Evolutionary conservation across 1,284 basidiomycete genomes (phyloP).

Genomic region (Hemileia vastatrix): DNA sequence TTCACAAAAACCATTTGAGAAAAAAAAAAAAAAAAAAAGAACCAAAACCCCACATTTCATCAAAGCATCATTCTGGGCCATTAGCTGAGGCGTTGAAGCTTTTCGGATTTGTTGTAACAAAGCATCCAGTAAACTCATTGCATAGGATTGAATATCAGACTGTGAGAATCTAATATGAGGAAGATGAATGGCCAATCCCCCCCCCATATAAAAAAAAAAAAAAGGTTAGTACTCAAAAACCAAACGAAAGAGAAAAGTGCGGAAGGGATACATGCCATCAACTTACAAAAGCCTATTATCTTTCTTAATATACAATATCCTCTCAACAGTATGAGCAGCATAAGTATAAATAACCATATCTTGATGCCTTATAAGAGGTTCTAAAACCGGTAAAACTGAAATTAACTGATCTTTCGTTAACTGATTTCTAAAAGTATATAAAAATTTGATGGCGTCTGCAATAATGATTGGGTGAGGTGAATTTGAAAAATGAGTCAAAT

Average conservation of each 20-base stretch:
- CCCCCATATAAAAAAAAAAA: not conserved
- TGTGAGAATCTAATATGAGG: slow-evolving; percentile 68
- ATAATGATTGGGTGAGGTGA: slow-evolving; percentile 79
- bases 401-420: slow-evolving; percentile 67
- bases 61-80: slow-evolving; percentile 93
- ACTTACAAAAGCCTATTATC: slow-evolving; percentile 59
- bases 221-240: too few relatives aligned
- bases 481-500: slow-evolving; percentile 54
- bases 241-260: too few relatives aligned
- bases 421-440: slow-evolving; percentile 91
- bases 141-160: slow-evolving; percentile 73
- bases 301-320: slow-evolving; percentile 67
- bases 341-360: slow-evolving; percentile 48
- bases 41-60: slow-evolving; percentile 67
- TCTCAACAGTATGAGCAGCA: slow-evolving; percentile 47
- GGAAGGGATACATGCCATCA: too few relatives aligned
- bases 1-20: not conserved
- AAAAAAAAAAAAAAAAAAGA: not conserved
- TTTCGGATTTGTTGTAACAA: slow-evolving; percentile 71
- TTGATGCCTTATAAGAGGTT: slow-evolving; percentile 59
- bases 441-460: slow-evolving; percentile 88
- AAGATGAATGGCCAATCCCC: too few relatives aligned
- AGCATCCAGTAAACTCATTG: slow-evolving; percentile 63
- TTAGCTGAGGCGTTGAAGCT: slow-evolving; percentile 77
- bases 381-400: slow-evolving; percentile 76